A percentile compares a stretch with the other conserved stretches of the same genome.
These are phyloP conservation scores for Crepidotus variabilis DNA, from an alignment of 768 basidiomycete species.

Conservation along the genomic window DNA sequence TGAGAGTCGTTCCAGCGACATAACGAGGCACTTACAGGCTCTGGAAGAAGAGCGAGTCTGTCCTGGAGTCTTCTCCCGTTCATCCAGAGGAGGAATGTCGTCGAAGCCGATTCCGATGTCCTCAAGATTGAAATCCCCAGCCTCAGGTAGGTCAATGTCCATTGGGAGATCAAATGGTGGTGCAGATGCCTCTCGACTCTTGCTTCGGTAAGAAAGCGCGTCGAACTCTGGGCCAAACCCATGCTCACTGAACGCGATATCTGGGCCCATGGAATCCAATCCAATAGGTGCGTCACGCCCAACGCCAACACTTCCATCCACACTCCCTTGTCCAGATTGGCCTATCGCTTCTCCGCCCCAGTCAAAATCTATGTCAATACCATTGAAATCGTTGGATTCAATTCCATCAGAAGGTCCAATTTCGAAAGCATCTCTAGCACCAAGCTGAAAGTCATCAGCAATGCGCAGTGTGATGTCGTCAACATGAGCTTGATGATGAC, in stretches of 20 bases:
- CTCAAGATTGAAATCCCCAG: slow-evolving; percentile 64
- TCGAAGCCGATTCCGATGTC: slow-evolving; percentile 65
- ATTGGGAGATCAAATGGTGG: slow-evolving; percentile 59
- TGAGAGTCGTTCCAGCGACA: background rate
- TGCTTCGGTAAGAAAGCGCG: slow-evolving; percentile 52
- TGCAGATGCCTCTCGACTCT: slow-evolving; percentile 63
- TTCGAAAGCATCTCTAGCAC: slow-evolving; percentile 72
- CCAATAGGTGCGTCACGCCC: slow-evolving; percentile 65
- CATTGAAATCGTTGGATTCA: slow-evolving; percentile 77
- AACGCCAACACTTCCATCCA: slow-evolving; percentile 64
- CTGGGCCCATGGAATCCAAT: slow-evolving; percentile 59
- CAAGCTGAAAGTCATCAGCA: slow-evolving; percentile 68
- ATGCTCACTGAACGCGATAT: slow-evolving; percentile 43
- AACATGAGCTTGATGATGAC: slow-evolving; percentile 78
- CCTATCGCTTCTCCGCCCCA: slow-evolving; percentile 60
- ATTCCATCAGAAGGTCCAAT: slow-evolving; percentile 79
- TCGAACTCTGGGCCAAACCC: slow-evolving; percentile 54
- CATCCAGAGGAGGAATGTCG: slow-evolving; percentile 39
- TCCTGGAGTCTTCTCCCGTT: slow-evolving; percentile 51
- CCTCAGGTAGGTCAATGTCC: slow-evolving; percentile 43
- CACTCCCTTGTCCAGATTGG: slow-evolving; percentile 50
- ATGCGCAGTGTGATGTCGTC: slow-evolving; percentile 88
- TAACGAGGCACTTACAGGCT: slow-evolving; percentile 50
- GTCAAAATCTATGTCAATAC: slow-evolving; percentile 72
- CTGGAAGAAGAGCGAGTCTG: slow-evolving; percentile 62